Conservation (phyloP, 192 early-diverging fungal genomes). For the Linnemannia exigua region DNA sequence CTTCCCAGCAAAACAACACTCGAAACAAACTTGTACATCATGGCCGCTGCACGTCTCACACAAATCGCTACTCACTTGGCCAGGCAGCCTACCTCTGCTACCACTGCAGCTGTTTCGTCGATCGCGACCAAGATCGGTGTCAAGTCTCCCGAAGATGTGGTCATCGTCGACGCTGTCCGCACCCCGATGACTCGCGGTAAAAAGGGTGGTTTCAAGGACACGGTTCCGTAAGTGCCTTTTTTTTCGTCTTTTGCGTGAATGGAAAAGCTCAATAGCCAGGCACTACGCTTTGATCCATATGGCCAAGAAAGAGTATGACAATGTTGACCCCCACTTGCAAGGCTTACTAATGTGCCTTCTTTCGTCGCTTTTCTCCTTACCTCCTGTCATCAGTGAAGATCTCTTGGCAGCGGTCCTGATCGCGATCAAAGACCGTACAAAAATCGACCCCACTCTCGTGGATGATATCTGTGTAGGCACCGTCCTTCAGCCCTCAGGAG, state of each 20-base stretch:
- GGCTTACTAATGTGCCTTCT: too few relatives aligned
- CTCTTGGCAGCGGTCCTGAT: constrained; percentile 83
- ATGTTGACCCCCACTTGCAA: too few relatives aligned
- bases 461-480: constrained; percentile 95
- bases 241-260: not conserved
- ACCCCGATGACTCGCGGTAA: constrained; percentile 79
- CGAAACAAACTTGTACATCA: not conserved
- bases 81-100: not conserved
- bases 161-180: constrained; percentile 82
- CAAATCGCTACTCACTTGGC: constrained; percentile 40
- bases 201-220: constrained; percentile 87
- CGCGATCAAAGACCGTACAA: constrained; percentile 77
- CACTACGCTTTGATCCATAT: too few relatives aligned
- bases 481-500: constrained; percentile 88
- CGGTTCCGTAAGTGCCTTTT: constrained; percentile 60
- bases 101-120: not conserved
- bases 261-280: too few relatives aligned
- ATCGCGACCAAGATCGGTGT: constrained; percentile 53
- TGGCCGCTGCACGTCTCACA: constrained; percentile 23
- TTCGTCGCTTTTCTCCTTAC: too few relatives aligned
- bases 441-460: constrained; percentile 86
- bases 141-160: constrained; percentile 85
- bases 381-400: constrained; percentile 59
- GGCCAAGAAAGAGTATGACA: too few relatives aligned
- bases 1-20: not conserved